These are phyloP conservation scores for Colletotrichum falcatum DNA, from an alignment of 2,329 filamentous ascomycete species.

Conservation along the genomic window DNA sequence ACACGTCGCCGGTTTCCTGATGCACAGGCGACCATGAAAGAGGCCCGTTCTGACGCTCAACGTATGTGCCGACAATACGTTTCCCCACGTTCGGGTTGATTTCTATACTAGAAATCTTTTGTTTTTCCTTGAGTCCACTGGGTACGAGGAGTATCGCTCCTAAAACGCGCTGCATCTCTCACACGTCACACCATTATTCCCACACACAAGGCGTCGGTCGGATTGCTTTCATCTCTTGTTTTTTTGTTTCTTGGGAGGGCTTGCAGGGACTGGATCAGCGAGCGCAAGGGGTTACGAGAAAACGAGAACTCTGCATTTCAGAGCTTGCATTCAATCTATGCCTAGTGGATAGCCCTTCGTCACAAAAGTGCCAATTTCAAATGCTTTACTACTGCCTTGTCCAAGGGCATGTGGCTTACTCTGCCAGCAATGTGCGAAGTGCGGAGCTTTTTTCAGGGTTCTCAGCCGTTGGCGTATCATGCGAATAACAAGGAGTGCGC, in stretches of 20 bases:
- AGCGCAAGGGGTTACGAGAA: constrained; percentile 32
- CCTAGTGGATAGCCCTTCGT: constrained; percentile 18
- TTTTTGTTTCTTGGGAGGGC: constrained; percentile 17
- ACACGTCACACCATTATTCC: constrained; percentile 31
- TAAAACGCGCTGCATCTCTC: constrained; percentile 1
- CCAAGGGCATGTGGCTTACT: neutral
- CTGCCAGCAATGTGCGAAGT: neutral
- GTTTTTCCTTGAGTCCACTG: neutral
- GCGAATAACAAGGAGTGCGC: neutral
- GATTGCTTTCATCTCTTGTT: constrained; percentile 1
- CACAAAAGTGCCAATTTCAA: constrained; percentile 30
- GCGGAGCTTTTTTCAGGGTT: neutral
- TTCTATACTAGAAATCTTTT: constrained; percentile 13
- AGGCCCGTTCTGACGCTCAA: neutral
- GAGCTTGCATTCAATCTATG: constrained; percentile 12
- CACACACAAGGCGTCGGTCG: constrained; percentile 25
- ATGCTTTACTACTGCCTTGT: neutral
- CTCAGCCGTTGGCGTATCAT: neutral
- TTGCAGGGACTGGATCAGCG: constrained; percentile 24
- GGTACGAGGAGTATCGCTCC: constrained; percentile 10
- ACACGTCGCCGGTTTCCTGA: neutral
- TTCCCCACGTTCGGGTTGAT: neutral
- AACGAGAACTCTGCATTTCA: constrained; percentile 34
- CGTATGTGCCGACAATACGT: neutral
- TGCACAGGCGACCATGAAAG: neutral